phyloP scores from a whole-genome alignment of 768 basidiomycete species.

The Scleroderma bovista region DNA sequence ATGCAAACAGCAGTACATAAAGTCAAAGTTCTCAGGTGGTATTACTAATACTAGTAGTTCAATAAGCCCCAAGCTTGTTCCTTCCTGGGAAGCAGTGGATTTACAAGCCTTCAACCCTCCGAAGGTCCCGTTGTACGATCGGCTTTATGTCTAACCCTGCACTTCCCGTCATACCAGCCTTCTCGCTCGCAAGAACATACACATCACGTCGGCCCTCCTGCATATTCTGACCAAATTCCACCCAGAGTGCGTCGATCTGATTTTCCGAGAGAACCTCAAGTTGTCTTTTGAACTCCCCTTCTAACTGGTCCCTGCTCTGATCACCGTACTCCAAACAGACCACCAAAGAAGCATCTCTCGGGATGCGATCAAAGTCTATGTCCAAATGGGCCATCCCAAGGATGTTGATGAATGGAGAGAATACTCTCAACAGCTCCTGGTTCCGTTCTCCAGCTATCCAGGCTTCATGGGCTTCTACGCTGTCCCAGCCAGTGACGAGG shows the following conservation, averaged over 20 bases:
- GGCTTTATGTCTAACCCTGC: neutral
- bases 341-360: constrained; percentile 2
- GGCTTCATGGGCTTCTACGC: constrained; percentile 34
- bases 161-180: neutral
- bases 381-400: constrained; percentile 35
- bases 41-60: no score
- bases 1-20: no score
- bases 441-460: constrained; percentile 40
- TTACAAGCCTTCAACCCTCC: constrained; percentile 3
- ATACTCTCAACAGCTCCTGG: constrained; percentile 29
- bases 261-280: neutral
- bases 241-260: neutral
- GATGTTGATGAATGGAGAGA: constrained; percentile 28
- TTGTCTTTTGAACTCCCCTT: neutral
- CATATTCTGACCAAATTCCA: constrained; percentile 13
- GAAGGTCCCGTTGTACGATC: constrained; percentile 8
- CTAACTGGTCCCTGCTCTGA: neutral
- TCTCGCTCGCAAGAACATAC: constrained; percentile 9
- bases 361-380: constrained; percentile 33
- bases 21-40: no score
- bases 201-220: constrained; percentile 1
- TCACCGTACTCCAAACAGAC: constrained; percentile 8
- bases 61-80: no score
- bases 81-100: no score
- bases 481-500: constrained; percentile 42